Base-by-base conservation (phyloP, 2,329 filamentous ascomycete genomes). In the Microsporum audouinii region DNA sequence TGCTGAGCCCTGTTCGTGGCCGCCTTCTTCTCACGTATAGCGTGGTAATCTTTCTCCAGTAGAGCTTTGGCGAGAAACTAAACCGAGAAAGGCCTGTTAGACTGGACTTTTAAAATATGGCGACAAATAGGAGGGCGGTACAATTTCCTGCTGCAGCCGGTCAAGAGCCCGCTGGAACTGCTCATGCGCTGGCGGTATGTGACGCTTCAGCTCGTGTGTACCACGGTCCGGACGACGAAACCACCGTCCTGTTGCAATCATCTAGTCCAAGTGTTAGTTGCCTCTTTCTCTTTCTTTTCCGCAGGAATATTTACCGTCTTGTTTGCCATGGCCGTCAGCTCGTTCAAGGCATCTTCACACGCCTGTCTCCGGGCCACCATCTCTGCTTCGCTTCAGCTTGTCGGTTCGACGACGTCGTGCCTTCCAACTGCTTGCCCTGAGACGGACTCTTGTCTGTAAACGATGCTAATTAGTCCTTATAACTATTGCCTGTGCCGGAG, bases 31-130 rank as follows among this genome's bases (percentile, higher is more conserved):
- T 71, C 71, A 61, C 68, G 68, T 45, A 75, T 65, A 17, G 67
- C 69, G 51, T 75, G 71, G 58, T 76, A 76, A 59, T 77, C 75
- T 61, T 68, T 71, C 66, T 77, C 75, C 14, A 77, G 64, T 57
- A 75, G 73, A 1, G 74, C 71, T 63, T 77, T 77, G 36, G 75
- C 75, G 49, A 76, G 72, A 55, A 75, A 75, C 75, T 76, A 62
- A 36, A 41, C 34, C 17, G 17, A 27, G 8, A 47, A 17, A 27
- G 29, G 41, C 31, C 2, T 39, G 17, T 41, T 29, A 39, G 23
- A 38, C 33, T 17, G 27, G 38, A 31, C 2, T 39, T 23, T 29
- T 14, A 31, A 3, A 23, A 10, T 1, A 12, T 38, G 17, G 7
- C n/a, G 33, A 23, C n/a, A 39, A 57, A n/a, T 33, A n/a, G 31